These are phyloP conservation scores for Boechera stricta DNA, from an alignment of 345 rosid genomes.

Conservation along the genomic window DNA sequence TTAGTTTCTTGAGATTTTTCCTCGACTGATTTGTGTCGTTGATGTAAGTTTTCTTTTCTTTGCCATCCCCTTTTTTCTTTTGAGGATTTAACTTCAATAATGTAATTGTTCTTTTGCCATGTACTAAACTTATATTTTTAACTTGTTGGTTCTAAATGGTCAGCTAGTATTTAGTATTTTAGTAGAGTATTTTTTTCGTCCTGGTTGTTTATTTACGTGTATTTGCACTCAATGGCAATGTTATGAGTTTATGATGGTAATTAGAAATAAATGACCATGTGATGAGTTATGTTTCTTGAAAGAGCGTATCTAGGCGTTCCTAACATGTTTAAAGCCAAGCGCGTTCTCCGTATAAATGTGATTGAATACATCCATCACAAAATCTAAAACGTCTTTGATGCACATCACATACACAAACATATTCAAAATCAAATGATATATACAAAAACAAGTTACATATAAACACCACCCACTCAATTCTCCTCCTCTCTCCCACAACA, in stretches of 20 bases:
- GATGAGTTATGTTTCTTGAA: too few species aligned
- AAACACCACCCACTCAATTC: conserved; percentile 43
- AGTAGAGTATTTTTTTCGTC: too few species aligned
- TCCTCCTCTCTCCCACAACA: conserved; percentile 21
- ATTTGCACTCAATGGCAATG: background rate
- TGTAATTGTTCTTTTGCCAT: conserved; percentile 1
- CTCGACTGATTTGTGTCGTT: conserved; percentile 5
- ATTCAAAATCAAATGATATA: conserved; percentile 42
- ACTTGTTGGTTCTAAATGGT: background rate
- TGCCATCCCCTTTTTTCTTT: background rate
- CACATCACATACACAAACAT: conserved; percentile 12
- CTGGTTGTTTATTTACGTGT: too few species aligned
- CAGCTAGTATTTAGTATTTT: background rate
- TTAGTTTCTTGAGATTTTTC: conserved; percentile 15
- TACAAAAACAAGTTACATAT: conserved; percentile 39
- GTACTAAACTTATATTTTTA: background rate
- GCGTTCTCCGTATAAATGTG: too few species aligned
- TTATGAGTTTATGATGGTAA: too few species aligned
- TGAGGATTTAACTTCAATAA: conserved; percentile 3
- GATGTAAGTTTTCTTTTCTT: conserved; percentile 1
- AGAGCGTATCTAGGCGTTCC: too few species aligned
- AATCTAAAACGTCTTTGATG: background rate
- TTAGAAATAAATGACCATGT: background rate
- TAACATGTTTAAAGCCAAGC: too few species aligned
- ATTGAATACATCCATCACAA: background rate